Base-by-base conservation (phyloP, 192 early-diverging fungal species). In the Jimgerdemannia lactiflua region DNA sequence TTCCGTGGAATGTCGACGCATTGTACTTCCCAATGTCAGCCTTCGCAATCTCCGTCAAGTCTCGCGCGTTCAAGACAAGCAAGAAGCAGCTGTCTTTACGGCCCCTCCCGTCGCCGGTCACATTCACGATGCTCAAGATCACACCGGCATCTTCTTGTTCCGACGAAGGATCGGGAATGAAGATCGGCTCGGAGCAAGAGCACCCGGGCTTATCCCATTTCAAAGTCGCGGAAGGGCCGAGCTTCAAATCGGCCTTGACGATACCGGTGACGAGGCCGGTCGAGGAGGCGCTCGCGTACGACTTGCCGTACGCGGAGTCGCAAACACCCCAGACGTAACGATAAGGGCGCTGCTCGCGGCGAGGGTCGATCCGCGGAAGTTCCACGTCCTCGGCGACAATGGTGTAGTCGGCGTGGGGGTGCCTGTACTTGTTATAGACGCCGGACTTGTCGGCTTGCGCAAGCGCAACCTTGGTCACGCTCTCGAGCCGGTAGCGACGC, bases 121-220 rank as follows among this genome's bases (percentile, higher is more conserved):
- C 40, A 40, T 83, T 83, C 3, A 83, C 81, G 63, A 77, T 75
- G 20, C 75, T 77, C 6, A 83, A 18, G 1, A 83, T 44, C 3
- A 83, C 81, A 29, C 81, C 81, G 39, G 76, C 78, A 39, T 83
- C 81, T 74, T 83, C 81, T 20, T 79, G 78, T 71, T 79, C 77
- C 39, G 29, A 54, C 17, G 69, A 77, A 4, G 19, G 72, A 41
- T 83, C 67, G 20, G 81, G 75, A 17, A 83, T 64, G 70, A 83
- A 83, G 8, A 83, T 72, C n/a, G 81, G 81, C 67, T 83, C 81
- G 3, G 81, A 67, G 70, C 81, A 83, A 49, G 69, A 74, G 42
- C 81, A 79, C 3, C 81, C 81, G 4, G 81, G 77, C 67, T 79
- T 67, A 44, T 83, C 81, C 81, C 81, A 83, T 4, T 75, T 69